phyloP scores from a whole-genome alignment of 306 rosid genomes.

The Vigna mungo region DNA sequence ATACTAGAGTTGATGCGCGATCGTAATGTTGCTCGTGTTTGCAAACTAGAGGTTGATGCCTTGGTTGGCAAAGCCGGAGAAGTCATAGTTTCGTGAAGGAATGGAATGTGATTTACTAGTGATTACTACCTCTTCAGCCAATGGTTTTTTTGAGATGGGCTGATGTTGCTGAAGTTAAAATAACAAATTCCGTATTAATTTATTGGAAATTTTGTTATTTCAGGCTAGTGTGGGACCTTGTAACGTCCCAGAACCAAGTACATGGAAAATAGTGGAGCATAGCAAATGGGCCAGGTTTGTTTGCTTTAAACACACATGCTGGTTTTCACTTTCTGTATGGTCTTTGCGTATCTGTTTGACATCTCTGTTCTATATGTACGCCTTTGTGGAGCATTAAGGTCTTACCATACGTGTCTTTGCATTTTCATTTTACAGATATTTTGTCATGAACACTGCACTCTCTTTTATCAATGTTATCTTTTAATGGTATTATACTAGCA shows the following conservation, averaged over 20 bases:
- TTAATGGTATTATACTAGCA: slow-evolving; percentile 2
- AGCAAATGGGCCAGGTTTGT: slow-evolving; percentile 97
- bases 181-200: neutral
- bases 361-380: slow-evolving; percentile 6
- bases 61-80: neutral
- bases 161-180: neutral
- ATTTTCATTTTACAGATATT: slow-evolving; percentile 13
- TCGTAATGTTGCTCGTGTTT: slow-evolving; percentile 9
- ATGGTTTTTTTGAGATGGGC: slow-evolving; percentile 6
- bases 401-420: slow-evolving; percentile 14
- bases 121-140: neutral
- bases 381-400: slow-evolving; percentile 20
- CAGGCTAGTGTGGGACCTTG: slow-evolving; percentile 94
- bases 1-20: neutral
- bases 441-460: neutral
- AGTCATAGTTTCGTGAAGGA: slow-evolving; percentile 17
- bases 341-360: slow-evolving; percentile 19
- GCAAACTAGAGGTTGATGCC: neutral
- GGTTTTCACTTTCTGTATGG: slow-evolving; percentile 17
- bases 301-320: slow-evolving; percentile 30
- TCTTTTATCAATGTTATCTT: slow-evolving; percentile 4
- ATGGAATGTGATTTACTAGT: neutral
- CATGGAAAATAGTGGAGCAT: slow-evolving; percentile 90
- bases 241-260: slow-evolving; percentile 79
- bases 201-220: slow-evolving; percentile 43